Evolutionary conservation across 2,329 filamentous ascomycete genomes (phyloP).

Genomic region (Colletotrichum shisoi): DNA sequence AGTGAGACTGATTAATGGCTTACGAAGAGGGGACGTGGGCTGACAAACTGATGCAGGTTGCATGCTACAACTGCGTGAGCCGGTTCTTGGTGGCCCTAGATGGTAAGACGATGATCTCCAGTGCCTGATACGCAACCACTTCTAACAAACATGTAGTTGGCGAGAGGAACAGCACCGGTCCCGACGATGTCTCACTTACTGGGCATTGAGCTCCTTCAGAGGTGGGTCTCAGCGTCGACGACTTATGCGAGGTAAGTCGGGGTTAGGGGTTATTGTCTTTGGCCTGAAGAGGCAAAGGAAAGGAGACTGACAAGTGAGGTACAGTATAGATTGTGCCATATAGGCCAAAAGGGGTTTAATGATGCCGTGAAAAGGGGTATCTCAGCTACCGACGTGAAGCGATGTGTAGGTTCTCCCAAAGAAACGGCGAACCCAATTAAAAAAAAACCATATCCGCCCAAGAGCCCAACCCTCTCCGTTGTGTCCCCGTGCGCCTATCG

Average conservation of each 20-base stretch:
- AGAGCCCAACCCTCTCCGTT: not conserved
- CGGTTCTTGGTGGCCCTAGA: slow-evolving; percentile 83
- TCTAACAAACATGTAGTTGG: slow-evolving; percentile 57
- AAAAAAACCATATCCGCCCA: not conserved
- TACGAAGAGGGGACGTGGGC: not conserved
- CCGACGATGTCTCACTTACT: slow-evolving; percentile 49
- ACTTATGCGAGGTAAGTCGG: slow-evolving; percentile 15
- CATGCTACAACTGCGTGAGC: slow-evolving; percentile 85
- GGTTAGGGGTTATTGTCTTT: slow-evolving; percentile 4
- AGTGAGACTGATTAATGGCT: slow-evolving; percentile 40
- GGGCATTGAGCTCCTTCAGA: slow-evolving; percentile 46
- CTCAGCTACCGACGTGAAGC: slow-evolving; percentile 51
- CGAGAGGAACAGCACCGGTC: slow-evolving; percentile 63
- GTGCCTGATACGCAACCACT: not conserved
- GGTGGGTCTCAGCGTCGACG: not conserved
- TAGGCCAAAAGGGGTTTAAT: slow-evolving; percentile 27
- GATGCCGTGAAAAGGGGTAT: slow-evolving; percentile 50
- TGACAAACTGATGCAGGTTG: slow-evolving; percentile 54
- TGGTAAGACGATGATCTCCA: slow-evolving; percentile 57
- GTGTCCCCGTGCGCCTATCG: not conserved
- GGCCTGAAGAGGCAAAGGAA: slow-evolving; percentile 11
- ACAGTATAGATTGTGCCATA: slow-evolving; percentile 14
- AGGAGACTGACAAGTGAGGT: slow-evolving; percentile 9
- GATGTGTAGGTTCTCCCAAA: slow-evolving; percentile 35
- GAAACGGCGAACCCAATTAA: not conserved